Base-by-base conservation (phyloP, 2,329 filamentous ascomycete species). In the Botryotinia calthae region DNA sequence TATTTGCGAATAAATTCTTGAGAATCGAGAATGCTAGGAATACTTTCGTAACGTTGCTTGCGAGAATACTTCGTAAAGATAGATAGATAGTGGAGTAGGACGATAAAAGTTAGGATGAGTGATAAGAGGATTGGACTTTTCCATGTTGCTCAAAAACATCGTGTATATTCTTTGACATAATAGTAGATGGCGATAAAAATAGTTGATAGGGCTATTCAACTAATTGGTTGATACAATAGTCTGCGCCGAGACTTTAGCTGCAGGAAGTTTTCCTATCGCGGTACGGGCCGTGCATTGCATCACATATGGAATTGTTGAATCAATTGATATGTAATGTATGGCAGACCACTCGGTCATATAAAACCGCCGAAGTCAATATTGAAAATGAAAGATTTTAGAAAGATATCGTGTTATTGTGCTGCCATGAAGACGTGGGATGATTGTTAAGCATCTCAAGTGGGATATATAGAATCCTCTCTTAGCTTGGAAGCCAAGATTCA, bases 241-340 rank as follows among this genome's bases (percentile, higher is more conserved):
- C 48, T 56, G 65, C 34, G 65, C 65, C 65, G 18, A 42, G 65
- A 56, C 48, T 56, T 68, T 56, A 56, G 48, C 65, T 68, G 48
- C 65, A 68, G 65, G 34, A 56, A 42, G 65, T 44, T 68, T 63
- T 68, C 65, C 65, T 68, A 68, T 68, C 48, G 48, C 65, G 65
- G 65, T 44, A 68, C 65, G 65, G 65, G 65, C 65, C 65, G 65
- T 68, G 65, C 65, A 68, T 68, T 68, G 48, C 65, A 67, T 67
- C 54, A 25, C 65, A 56, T 31, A 42, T 9, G n/a, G 48, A 42
- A 68, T 31, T 42, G 65, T 68, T 68, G 25, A 51, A 67, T 67
- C 65, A 56, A 67, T 67, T 67, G 48, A 67, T 56, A 56, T 56
- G 40, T 42, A 31, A 68, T 68, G 65, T 68, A 56, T 68, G 65